A percentile compares a stretch with the other conserved stretches of the same genome.
These are phyloP conservation scores for Trichoderma guizhouense DNA, from an alignment of 2,329 filamentous ascomycete genomes.

Conservation along the genomic window DNA sequence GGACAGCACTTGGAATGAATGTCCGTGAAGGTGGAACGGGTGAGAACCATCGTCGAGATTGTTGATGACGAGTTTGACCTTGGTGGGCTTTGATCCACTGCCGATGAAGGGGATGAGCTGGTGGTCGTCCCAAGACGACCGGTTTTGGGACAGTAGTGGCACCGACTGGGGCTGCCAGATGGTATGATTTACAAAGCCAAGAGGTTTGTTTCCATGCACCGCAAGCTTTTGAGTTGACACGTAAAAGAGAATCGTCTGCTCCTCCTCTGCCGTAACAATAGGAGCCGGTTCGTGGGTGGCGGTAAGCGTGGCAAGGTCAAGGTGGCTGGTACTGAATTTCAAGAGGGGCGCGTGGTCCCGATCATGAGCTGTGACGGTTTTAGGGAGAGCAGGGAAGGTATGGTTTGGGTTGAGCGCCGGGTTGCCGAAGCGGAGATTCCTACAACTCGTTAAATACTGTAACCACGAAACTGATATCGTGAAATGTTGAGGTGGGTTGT, in stretches of 20 bases:
- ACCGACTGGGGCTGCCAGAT: constrained; percentile 24
- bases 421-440: constrained; percentile 26
- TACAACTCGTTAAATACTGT: not conserved
- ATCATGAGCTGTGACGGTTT: constrained; percentile 12
- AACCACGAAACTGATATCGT: no score
- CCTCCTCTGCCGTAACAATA: constrained; percentile 11
- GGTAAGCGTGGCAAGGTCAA: constrained; percentile 15
- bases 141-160: constrained; percentile 23
- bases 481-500: not conserved
- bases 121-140: constrained; percentile 24
- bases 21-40: constrained; percentile 53
- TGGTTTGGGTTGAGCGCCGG: constrained; percentile 23
- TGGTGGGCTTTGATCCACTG: constrained; percentile 12
- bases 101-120: constrained; percentile 25
- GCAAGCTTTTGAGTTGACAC: constrained; percentile 26
- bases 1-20: constrained; percentile 46
- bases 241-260: constrained; percentile 26
- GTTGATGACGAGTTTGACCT: constrained; percentile 31
- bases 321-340: not conserved
- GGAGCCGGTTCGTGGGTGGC: not conserved
- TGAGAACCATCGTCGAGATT: constrained; percentile 34
- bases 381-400: constrained; percentile 19
- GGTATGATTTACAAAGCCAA: constrained; percentile 29
- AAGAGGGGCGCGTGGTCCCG: not conserved
- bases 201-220: constrained; percentile 23